Base-by-base conservation (phyloP, 768 basidiomycete genomes). In the Peribolospora kevripleyi region DNA sequence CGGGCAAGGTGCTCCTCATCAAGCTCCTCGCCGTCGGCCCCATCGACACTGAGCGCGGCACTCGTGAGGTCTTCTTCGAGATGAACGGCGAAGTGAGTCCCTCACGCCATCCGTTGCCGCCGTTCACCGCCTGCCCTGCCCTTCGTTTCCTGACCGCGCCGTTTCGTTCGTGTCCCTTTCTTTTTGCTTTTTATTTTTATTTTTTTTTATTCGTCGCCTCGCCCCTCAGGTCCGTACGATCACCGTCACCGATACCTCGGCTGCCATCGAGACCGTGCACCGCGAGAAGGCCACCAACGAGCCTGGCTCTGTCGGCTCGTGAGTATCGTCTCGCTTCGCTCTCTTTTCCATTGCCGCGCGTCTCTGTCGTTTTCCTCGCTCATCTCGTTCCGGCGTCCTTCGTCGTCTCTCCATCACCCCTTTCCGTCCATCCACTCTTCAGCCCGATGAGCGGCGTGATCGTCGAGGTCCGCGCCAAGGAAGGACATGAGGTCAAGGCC, bases 1-100 rank as follows among this genome's bases (percentile, higher is more conserved):
- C 84, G 68, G 93, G 93, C 46, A 97, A 97, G 75, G 93, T 84
- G 54, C 75, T 98, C 57, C 90, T 95, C 67, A 80, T 98, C 67
- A 82, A 87, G 62, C 75, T 97, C 63, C 82, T 98, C 76, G 93
- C 93, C 39, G 76, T 90, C 51, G 88, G 91, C 14, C 84, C 87
- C 56, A 82, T 97, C 54, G 81, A 91, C 53, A 80, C 87, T 67
- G 82, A 82, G 43, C 82, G 78, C 62, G 86, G 90, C 36, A 83
- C 85, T 64, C 80, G 91, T 63, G 90, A 97, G 67, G 86, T 91
- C 57, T 93, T 91, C 84, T 91, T 95, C 66, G 91, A 97, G 73
- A 83, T 91, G 57, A 91, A 91, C 63, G 88, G 88, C 69, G 86
- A 91, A 74, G 84, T 83, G 65, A 65, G 70, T 56, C 53, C 36